Conservation (phyloP, 352 stramenopile genomes). For the Globisporangium lucens region DNA sequence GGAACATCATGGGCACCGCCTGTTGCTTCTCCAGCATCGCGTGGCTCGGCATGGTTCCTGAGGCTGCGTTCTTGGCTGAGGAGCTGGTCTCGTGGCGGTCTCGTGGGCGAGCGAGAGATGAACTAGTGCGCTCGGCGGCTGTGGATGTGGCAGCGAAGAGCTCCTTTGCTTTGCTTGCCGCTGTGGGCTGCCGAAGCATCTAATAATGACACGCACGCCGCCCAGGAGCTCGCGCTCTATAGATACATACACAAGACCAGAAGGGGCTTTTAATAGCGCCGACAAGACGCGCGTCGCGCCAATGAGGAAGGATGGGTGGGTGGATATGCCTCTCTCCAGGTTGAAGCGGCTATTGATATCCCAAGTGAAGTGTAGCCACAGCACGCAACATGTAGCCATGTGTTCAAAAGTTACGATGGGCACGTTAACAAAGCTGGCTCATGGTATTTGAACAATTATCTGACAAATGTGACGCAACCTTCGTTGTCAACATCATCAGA, state of each 20-base stretch:
- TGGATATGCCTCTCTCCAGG: neutral
- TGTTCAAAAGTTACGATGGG: neutral
- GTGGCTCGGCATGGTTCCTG: slow-evolving; percentile 46
- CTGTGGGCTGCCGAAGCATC: neutral
- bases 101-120: slow-evolving; percentile 9
- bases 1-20: slow-evolving; percentile 79
- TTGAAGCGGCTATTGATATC: slow-evolving; percentile 2
- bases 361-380: neutral
- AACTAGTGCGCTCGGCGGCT: slow-evolving; percentile 8
- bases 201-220: neutral
- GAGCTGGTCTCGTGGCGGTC: neutral
- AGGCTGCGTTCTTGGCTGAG: neutral
- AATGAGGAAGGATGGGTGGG: neutral
- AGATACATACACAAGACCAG: neutral
- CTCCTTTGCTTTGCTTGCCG: neutral
- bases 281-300: neutral
- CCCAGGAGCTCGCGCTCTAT: neutral
- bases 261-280: neutral
- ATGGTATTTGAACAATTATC: neutral
- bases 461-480: neutral
- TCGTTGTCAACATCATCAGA: neutral
- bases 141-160: neutral
- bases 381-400: neutral
- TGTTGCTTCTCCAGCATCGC: slow-evolving; percentile 68
- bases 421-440: neutral